phyloP scores from a whole-genome alignment of 495 filamentous ascomycete genomes.

The Penicillium crystallinum region DNA sequence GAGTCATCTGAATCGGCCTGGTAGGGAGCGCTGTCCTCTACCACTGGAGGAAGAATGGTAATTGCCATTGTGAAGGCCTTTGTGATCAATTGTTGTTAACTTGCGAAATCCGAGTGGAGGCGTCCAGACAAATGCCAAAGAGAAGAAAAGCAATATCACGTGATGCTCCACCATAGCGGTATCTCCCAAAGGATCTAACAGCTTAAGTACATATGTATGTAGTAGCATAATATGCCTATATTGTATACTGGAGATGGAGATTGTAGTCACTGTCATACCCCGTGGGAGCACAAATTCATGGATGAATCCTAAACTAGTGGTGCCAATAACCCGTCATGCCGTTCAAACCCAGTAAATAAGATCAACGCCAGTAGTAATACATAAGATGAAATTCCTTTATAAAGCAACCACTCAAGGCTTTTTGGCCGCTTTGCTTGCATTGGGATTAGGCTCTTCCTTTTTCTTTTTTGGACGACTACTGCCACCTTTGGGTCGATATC shows the following conservation, averaged over 20 bases:
- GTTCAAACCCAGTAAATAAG: background rate
- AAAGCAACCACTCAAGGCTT: slow-evolving; percentile 15
- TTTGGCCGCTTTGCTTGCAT: slow-evolving; percentile 31
- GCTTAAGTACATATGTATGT: too few species aligned
- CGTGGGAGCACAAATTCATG: background rate
- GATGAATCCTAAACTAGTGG: background rate
- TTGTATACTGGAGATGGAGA: background rate
- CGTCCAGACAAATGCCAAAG: background rate
- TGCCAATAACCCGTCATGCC: background rate
- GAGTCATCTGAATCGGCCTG: slow-evolving; percentile 35
- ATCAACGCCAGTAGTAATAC: slow-evolving; percentile 21
- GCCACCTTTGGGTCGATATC: slow-evolving; percentile 66
- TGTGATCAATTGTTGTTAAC: background rate
- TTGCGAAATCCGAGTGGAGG: background rate
- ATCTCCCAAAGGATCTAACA: too few species aligned
- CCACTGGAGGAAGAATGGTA: slow-evolving; percentile 65
- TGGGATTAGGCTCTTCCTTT: slow-evolving; percentile 43
- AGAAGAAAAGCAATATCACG: slow-evolving; percentile 6
- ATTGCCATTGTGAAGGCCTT: slow-evolving; percentile 60
- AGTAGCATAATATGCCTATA: background rate
- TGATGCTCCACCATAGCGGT: background rate
- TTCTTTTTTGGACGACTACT: slow-evolving; percentile 60
- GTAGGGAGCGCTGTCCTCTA: slow-evolving; percentile 30
- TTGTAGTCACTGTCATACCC: background rate
- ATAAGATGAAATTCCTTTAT: slow-evolving; percentile 7